Evolutionary conservation across 495 filamentous ascomycete species (phyloP).

Genomic region (Aspergillus nanangensis): DNA sequence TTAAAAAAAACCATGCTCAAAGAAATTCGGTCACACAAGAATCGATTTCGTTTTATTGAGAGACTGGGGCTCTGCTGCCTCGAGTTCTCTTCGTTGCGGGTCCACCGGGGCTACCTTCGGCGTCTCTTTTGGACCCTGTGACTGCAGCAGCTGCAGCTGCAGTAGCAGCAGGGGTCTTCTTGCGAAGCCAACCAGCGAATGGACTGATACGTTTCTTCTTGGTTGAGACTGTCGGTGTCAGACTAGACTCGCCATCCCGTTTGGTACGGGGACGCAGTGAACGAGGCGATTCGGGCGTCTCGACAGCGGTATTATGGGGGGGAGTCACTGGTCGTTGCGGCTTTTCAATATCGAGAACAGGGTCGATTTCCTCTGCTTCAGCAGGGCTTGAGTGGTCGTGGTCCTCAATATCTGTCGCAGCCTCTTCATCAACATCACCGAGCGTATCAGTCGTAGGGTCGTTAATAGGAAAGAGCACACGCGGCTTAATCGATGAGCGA

Average conservation of each 20-base stretch:
- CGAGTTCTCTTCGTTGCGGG: constrained; percentile 29
- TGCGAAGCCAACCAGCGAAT: constrained; percentile 62
- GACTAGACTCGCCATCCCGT: constrained; percentile 18
- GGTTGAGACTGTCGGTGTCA: constrained; percentile 17
- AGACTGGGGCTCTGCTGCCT: constrained; percentile 9
- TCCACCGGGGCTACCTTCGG: constrained; percentile 17
- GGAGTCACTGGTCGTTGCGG: constrained; percentile 31
- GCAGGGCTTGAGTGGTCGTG: too few species aligned
- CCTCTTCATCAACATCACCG: constrained; percentile 50
- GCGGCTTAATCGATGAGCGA: constrained; percentile 74
- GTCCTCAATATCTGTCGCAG: constrained; percentile 56
- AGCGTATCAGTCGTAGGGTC: constrained; percentile 19
- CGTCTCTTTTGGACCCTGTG: constrained; percentile 16
- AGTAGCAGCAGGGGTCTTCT: constrained; percentile 41
- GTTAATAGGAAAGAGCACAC: constrained; percentile 71
- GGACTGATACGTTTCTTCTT: constrained; percentile 51
- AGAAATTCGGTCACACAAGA: too few species aligned
- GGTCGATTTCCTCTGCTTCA: constrained; percentile 24
- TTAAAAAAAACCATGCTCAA: background rate
- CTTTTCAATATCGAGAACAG: constrained; percentile 16
- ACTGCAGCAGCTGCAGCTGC: constrained; percentile 19
- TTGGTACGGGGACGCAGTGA: constrained; percentile 24
- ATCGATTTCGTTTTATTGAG: too few species aligned
- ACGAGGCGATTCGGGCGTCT: constrained; percentile 47
- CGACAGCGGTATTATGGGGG: constrained; percentile 45